Percentiles rank a stretch among this genome's conserved stretches.
phyloP scores from a whole-genome alignment of 257 asterid species.

The Datura wrightii region DNA sequence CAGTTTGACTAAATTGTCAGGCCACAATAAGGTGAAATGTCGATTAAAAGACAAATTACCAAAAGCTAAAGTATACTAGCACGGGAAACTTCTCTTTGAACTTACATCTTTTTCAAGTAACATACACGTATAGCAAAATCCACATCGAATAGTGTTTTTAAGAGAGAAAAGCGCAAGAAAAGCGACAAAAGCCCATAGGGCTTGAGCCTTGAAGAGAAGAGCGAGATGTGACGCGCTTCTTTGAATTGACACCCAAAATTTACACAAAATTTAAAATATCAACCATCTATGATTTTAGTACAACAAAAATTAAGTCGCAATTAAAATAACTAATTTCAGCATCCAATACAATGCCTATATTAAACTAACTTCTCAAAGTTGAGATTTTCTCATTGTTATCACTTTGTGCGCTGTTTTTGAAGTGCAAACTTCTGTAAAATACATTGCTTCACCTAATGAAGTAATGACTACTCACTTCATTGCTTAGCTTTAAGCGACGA shows the following conservation, averaged over 20 bases:
- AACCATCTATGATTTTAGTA: background rate
- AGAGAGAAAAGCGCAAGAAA: background rate
- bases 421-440: background rate
- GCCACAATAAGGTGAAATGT: background rate
- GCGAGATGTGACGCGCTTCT: background rate
- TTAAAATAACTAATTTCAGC: background rate
- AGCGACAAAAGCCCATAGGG: background rate
- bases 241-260: too few species aligned
- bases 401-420: background rate
- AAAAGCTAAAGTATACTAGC: background rate
- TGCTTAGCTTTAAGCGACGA: background rate
- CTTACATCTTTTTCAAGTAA: background rate
- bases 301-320: background rate
- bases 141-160: background rate
- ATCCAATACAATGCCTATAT: background rate
- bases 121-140: background rate
- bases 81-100: background rate
- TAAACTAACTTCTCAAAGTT: slow-evolving; percentile 6
- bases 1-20: background rate
- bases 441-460: background rate
- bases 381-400: slow-evolving; percentile 9
- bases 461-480: background rate
- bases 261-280: too few species aligned
- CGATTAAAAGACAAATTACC: background rate
- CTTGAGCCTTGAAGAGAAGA: background rate